These are phyloP conservation scores for Xylariaceae sp. DNA, from an alignment of 2,329 filamentous ascomycete species.

Conservation along the genomic window DNA sequence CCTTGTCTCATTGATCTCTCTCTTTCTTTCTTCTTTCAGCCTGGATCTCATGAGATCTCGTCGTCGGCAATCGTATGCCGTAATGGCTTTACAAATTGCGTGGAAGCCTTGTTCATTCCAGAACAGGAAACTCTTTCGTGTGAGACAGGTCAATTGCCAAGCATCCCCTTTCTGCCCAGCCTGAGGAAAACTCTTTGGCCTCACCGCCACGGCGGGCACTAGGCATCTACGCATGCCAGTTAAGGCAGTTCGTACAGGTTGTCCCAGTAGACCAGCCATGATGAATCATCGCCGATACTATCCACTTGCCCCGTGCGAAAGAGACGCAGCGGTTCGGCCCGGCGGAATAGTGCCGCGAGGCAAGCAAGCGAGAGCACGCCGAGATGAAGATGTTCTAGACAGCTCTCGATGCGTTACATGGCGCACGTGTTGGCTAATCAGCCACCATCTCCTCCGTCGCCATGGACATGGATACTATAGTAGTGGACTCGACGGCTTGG, in stretches of 20 bases:
- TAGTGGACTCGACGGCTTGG: not conserved
- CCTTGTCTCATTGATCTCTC: conserved; percentile 3
- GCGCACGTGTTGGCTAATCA: not conserved
- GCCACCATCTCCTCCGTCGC: not conserved
- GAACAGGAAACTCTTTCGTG: not conserved
- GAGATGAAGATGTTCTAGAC: not conserved
- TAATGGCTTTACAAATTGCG: not conserved
- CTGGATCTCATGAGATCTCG: not conserved
- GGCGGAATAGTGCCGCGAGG: conserved; percentile 14
- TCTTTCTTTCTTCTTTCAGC: not conserved
- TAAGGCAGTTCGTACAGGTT: not conserved
- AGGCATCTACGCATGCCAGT: too few relatives aligned
- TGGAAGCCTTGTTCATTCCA: not conserved
- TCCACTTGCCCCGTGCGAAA: not conserved
- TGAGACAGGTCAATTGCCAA: too few relatives aligned
- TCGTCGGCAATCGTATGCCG: not conserved
- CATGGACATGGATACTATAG: not conserved
- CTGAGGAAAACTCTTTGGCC: not conserved
- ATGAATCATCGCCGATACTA: too few relatives aligned
- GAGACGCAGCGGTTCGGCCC: conserved; percentile 10
- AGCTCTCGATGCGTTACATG: not conserved
- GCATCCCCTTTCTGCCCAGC: too few relatives aligned
- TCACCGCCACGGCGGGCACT: not conserved
- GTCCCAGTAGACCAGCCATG: too few relatives aligned
- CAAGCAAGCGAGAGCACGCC: not conserved